Evolutionary conservation across 192 early-diverging fungal species (phyloP).

Genomic region (Coemansia sp.): DNA sequence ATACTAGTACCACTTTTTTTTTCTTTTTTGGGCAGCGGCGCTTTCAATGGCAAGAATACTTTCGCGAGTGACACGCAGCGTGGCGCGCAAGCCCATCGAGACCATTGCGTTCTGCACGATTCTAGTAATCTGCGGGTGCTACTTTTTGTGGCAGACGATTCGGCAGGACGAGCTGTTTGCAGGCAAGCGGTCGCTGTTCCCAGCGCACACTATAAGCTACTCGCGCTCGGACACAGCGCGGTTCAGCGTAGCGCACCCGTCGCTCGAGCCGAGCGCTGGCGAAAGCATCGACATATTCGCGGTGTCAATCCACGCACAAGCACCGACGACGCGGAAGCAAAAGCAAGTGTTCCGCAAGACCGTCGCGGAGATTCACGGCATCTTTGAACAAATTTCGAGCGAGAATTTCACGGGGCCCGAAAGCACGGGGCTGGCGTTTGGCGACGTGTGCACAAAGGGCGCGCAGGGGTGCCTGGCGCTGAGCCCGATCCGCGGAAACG

Average conservation of each 20-base stretch:
- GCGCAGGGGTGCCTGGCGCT: conserved; percentile 55
- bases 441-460: conserved; percentile 45
- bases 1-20: neutral
- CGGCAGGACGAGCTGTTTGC: conserved; percentile 65
- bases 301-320: conserved; percentile 19
- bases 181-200: conserved; percentile 22
- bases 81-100: conserved; percentile 78
- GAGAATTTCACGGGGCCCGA: neutral
- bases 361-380: conserved; percentile 12
- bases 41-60: conserved; percentile 26
- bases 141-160: conserved; percentile 70
- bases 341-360: conserved; percentile 37
- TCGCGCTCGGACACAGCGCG: conserved; percentile 11
- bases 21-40: neutral
- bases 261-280: neutral
- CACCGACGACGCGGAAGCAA: conserved; percentile 11
- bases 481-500: conserved; percentile 52
- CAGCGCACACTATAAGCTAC: conserved; percentile 24
- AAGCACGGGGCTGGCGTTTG: conserved; percentile 15
- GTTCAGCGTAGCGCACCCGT: conserved; percentile 13
- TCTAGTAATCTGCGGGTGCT: conserved; percentile 73
- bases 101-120: conserved; percentile 68
- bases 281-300: conserved; percentile 33
- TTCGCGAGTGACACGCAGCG: conserved; percentile 49
- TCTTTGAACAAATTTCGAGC: conserved; percentile 20